Conservation (phyloP, 2,329 filamentous ascomycete genomes). For the Blastomyces percursus region DNA sequence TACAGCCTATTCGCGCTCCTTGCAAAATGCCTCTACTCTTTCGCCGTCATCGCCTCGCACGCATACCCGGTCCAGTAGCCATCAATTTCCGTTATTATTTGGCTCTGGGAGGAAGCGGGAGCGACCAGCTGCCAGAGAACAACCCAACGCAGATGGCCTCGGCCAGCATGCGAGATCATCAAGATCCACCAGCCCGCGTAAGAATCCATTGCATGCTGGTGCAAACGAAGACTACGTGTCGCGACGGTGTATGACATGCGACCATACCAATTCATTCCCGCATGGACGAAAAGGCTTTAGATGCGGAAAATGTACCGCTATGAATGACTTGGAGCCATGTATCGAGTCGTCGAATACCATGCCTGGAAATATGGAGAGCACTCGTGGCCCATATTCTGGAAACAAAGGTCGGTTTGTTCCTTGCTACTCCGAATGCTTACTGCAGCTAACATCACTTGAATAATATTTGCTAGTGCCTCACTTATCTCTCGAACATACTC, state of each 20-base stretch:
- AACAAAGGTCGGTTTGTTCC: conserved; percentile 1
- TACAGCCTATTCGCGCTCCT: neutral
- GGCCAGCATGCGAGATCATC: neutral
- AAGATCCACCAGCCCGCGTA: conserved; percentile 30
- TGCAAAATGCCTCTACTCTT: neutral
- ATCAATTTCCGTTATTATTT: conserved; percentile 66
- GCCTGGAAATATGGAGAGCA: neutral
- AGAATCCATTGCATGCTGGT: conserved; percentile 25
- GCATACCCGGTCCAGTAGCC: conserved; percentile 61
- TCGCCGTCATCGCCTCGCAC: conserved; percentile 13
- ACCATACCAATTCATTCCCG: conserved; percentile 69
- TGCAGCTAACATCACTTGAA: conserved; percentile 13
- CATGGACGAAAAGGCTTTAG: conserved; percentile 61
- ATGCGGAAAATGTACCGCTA: conserved; percentile 71
- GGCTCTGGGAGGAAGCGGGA: conserved; percentile 21
- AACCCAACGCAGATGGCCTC: neutral
- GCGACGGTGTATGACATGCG: conserved; percentile 77
- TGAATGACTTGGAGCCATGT: conserved; percentile 61
- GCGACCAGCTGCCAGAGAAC: neutral
- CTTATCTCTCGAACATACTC: conserved; percentile 52
- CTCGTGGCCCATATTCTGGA: neutral
- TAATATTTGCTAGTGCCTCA: conserved; percentile 12
- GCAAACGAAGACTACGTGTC: conserved; percentile 51
- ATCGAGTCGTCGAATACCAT: conserved; percentile 14
- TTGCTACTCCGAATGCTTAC: neutral